Conservation (phyloP, 129 eudicot genomes). For the Mikania micrantha region DNA sequence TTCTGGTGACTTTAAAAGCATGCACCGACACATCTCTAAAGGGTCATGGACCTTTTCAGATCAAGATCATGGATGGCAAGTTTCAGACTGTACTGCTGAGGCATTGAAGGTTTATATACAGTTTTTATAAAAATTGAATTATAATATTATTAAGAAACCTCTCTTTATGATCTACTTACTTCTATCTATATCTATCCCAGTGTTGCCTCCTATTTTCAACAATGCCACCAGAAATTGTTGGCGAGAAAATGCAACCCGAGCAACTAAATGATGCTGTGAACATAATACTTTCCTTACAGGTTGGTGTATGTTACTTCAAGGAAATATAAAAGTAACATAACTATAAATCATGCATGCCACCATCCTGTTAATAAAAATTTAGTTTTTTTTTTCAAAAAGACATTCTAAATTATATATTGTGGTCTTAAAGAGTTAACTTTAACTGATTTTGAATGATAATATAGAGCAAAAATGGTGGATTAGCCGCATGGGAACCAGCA, state of each 20-base stretch:
- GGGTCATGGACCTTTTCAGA: slow-evolving; percentile 96
- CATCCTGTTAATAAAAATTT: neutral
- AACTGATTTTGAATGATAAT: slow-evolving; percentile 8
- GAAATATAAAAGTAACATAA: neutral
- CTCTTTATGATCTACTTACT: neutral
- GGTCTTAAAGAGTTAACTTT: neutral
- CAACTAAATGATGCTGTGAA: slow-evolving; percentile 65
- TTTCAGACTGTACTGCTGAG: slow-evolving; percentile 91
- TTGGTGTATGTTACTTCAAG: slow-evolving; percentile 9
- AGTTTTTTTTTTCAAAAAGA: neutral
- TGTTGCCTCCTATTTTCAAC: slow-evolving; percentile 69
- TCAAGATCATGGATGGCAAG: slow-evolving; percentile 98
- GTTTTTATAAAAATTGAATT: neutral
- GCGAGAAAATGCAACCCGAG: slow-evolving; percentile 49
- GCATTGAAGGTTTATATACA: slow-evolving; percentile 53
- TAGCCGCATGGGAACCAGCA: slow-evolving; percentile 94
- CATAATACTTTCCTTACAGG: slow-evolving; percentile 77
- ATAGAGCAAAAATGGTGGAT: slow-evolving; percentile 91
- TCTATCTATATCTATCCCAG: slow-evolving; percentile 23
- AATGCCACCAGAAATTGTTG: slow-evolving; percentile 86
- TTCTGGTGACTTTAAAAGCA: slow-evolving; percentile 73
- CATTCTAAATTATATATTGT: neutral
- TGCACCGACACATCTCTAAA: slow-evolving; percentile 83
- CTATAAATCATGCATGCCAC: neutral
- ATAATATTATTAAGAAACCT: neutral